Evolutionary conservation across 2,329 filamentous ascomycete genomes (phyloP).

Genomic region (Grosmannia serpens): DNA sequence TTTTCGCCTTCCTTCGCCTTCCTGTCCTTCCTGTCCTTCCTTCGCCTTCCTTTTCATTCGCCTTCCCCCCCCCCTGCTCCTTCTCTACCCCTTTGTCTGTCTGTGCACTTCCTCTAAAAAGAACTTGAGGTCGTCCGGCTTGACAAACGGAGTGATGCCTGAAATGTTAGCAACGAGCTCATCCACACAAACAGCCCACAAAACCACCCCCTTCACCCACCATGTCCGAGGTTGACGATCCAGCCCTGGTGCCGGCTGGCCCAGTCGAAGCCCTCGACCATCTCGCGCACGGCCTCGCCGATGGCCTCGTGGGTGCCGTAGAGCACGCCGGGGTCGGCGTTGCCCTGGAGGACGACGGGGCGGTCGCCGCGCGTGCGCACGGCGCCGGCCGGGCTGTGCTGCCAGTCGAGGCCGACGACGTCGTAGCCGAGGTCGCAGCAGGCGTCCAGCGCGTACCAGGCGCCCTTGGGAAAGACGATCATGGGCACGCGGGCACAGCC

Average conservation of each 20-base stretch:
- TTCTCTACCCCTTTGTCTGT: conserved; percentile 34
- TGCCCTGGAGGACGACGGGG: conserved; percentile 74
- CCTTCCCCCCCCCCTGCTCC: neutral
- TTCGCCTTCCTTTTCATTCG: neutral
- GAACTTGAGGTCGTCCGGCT: conserved; percentile 86
- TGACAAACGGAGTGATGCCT: conserved; percentile 91
- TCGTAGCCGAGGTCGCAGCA: conserved; percentile 85
- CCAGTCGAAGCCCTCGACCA: conserved; percentile 75
- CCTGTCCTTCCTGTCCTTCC: neutral
- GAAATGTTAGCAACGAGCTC: neutral
- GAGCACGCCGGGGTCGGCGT: conserved; percentile 85
- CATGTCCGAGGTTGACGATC: conserved; percentile 95
- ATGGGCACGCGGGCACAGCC: conserved; percentile 76
- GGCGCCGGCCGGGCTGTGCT: conserved; percentile 78
- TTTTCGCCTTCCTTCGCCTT: neutral
- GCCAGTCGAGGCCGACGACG: conserved; percentile 90
- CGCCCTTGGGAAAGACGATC: conserved; percentile 96
- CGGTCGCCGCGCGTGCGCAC: conserved; percentile 68
- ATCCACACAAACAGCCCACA: neutral
- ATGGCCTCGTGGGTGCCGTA: conserved; percentile 79
- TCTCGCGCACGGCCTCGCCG: conserved; percentile 67
- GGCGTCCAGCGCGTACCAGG: conserved; percentile 86
- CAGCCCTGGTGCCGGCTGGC: conserved; percentile 73
- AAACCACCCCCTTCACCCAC: conserved; percentile 33
- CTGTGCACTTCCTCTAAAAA: conserved; percentile 90